Conservation (phyloP, 2,329 filamentous ascomycete species). For the Cryphonectria japonica region DNA sequence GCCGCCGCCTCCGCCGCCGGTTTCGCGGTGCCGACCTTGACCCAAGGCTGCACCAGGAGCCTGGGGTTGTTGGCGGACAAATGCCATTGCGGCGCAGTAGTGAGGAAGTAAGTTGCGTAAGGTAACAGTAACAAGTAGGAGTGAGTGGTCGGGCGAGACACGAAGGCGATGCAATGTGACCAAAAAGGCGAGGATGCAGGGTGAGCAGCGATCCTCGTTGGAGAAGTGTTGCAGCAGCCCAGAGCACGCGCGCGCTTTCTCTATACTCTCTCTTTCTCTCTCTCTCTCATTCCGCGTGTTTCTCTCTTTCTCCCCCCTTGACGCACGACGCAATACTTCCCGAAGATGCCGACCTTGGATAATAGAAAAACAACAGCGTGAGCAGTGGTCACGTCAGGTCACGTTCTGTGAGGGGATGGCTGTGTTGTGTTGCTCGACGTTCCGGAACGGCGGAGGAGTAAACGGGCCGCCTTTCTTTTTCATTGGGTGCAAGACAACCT, state of each 20-base stretch:
- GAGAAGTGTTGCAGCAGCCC: background rate
- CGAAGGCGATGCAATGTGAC: background rate
- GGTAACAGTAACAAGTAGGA: background rate
- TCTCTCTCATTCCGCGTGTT: background rate
- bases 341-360: background rate
- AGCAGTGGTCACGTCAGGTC: background rate
- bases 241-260: background rate
- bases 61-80: background rate
- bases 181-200: background rate
- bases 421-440: background rate
- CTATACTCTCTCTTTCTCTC: background rate
- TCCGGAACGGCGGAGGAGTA: conserved; percentile 1
- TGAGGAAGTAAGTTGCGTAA: background rate
- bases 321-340: background rate
- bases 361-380: background rate
- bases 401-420: conserved; percentile 5
- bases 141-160: background rate
- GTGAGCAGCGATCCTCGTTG: background rate
- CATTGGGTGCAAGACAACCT: conserved; percentile 3
- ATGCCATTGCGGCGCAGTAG: conserved; percentile 9
- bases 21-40: background rate
- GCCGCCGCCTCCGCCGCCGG: too few relatives aligned
- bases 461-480: conserved; percentile 13
- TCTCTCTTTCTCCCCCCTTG: background rate
- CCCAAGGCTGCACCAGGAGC: background rate